Conservation (phyloP, 768 basidiomycete species). For the Plicaturopsis crispa region DNA sequence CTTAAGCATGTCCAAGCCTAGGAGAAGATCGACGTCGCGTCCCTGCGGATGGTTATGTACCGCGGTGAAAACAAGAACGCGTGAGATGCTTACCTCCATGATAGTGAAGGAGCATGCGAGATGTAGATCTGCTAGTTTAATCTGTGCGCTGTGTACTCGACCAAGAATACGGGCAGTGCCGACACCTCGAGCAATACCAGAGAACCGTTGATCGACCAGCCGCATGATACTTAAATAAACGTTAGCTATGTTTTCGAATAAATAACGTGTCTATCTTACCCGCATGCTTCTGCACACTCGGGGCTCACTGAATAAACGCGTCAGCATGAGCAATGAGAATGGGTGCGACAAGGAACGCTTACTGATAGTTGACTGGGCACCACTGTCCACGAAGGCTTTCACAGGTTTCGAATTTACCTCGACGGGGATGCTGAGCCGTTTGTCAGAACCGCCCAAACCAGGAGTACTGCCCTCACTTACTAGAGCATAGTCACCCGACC, state of each 20-base stretch:
- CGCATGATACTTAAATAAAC: conserved; percentile 71
- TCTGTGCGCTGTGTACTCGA: conserved; percentile 86
- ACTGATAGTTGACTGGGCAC: conserved; percentile 97
- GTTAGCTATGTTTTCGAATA: conserved; percentile 4
- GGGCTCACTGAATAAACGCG: conserved; percentile 63
- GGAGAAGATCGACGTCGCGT: conserved; percentile 86
- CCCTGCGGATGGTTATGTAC: conserved; percentile 39
- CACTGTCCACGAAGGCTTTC: conserved; percentile 97
- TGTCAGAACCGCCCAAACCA: conserved; percentile 2
- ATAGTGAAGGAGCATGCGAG: conserved; percentile 91
- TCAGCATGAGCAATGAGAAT: neutral
- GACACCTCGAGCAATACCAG: conserved; percentile 88
- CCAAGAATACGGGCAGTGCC: conserved; percentile 94
- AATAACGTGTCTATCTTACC: conserved; percentile 41
- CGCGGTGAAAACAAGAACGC: neutral
- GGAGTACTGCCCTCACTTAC: too few species aligned
- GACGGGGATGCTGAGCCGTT: conserved; percentile 58
- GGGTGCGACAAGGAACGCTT: conserved; percentile 18
- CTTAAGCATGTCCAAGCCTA: conserved; percentile 99
- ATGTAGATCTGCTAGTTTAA: conserved; percentile 78
- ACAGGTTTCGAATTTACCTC: conserved; percentile 89
- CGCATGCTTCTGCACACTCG: conserved; percentile 85
- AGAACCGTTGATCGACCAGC: conserved; percentile 77
- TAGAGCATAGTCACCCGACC: conserved; percentile 96
- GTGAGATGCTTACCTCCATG: conserved; percentile 63